Conservation (phyloP, 1,139 yeast species). For the Suhomyces panamericanus region DNA sequence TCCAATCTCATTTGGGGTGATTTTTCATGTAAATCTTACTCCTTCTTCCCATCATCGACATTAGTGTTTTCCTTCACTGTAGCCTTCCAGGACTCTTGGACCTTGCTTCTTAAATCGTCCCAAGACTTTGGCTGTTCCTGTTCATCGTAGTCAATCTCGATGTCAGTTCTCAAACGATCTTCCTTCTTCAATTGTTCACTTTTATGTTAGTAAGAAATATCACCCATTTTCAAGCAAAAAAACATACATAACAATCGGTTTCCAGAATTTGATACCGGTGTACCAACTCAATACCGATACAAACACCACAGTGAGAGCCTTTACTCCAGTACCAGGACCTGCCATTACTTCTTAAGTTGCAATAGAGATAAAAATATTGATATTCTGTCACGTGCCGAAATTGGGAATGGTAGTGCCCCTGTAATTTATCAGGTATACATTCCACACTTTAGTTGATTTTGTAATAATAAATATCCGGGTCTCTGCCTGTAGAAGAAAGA, state of each 20-base stretch:
- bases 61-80: background rate
- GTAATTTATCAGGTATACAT: too few relatives aligned
- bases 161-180: constrained; percentile 62
- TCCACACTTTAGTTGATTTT: too few relatives aligned
- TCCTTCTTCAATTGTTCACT: constrained; percentile 70
- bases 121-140: constrained; percentile 40
- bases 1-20: too few relatives aligned
- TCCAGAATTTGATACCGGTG: constrained; percentile 67
- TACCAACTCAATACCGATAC: constrained; percentile 46
- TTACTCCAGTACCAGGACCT: constrained; percentile 21
- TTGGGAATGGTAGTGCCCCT: too few relatives aligned
- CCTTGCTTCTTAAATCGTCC: constrained; percentile 37
- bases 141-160: constrained; percentile 49
- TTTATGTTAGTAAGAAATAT: constrained; percentile 14
- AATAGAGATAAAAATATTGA: background rate
- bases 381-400: background rate
- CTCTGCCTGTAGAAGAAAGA: too few relatives aligned
- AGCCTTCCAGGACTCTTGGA: constrained; percentile 17
- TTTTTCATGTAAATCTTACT: background rate
- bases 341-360: constrained; percentile 7
- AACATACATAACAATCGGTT: constrained; percentile 68
- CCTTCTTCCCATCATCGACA: background rate
- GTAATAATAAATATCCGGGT: too few relatives aligned
- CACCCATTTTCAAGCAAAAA: background rate
- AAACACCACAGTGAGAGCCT: constrained; percentile 28